phyloP scores from a whole-genome alignment of 352 stramenopile species.

The Pythium plurisporium region DNA sequence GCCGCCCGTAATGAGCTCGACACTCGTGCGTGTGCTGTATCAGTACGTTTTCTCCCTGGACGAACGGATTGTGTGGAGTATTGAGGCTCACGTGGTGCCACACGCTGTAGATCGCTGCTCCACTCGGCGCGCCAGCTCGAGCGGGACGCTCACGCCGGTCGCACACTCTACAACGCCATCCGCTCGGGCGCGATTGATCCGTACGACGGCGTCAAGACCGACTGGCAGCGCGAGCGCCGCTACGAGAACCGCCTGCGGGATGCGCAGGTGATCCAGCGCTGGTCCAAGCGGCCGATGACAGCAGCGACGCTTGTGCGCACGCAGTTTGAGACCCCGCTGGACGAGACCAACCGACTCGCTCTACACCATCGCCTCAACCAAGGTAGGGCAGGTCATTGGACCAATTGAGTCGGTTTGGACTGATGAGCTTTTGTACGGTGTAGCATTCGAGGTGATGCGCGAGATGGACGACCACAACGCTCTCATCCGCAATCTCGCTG shows the following conservation, averaged over 20 bases:
- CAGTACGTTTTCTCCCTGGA: constrained; percentile 23
- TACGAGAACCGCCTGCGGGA: constrained; percentile 54
- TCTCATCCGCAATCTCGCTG: constrained; percentile 40
- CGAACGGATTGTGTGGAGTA: no score
- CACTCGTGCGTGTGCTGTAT: constrained; percentile 39
- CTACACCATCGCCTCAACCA: constrained; percentile 48
- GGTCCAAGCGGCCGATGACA: constrained; percentile 25
- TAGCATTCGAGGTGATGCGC: constrained; percentile 50
- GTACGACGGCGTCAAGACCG: constrained; percentile 56
- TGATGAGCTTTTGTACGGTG: neutral
- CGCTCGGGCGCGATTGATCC: constrained; percentile 59
- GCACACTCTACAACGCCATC: constrained; percentile 57
- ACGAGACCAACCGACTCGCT: constrained; percentile 20
- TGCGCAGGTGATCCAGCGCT: constrained; percentile 34
- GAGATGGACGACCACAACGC: constrained; percentile 71
- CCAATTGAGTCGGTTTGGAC: neutral
- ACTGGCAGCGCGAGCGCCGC: constrained; percentile 70
- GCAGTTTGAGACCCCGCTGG: constrained; percentile 42
- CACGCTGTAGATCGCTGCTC: constrained; percentile 44
- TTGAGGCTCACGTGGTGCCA: no score
- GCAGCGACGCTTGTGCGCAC: constrained; percentile 42
- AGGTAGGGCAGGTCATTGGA: constrained; percentile 19
- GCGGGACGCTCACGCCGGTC: constrained; percentile 36
- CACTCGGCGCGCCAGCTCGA: constrained; percentile 53
- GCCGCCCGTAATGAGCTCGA: constrained; percentile 24